A percentile compares a stretch with the other conserved stretches of the same genome.
Conservation (phyloP, 441 rosid genomes). For the Erysimum cheiri region DNA sequence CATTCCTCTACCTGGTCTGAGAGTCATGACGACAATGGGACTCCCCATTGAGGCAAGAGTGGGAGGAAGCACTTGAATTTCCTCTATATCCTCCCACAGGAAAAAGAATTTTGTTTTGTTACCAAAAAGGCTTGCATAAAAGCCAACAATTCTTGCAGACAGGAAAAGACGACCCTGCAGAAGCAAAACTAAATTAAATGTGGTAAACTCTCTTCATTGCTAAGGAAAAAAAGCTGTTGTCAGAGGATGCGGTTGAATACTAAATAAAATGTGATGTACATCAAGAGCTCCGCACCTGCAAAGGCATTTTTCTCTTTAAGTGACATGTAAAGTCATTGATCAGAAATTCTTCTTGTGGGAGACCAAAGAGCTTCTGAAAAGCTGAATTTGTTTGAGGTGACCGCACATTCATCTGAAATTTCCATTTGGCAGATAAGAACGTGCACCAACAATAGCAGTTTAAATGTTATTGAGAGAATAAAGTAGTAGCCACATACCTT, state of each 20-base stretch:
- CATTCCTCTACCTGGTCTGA: slow-evolving; percentile 78
- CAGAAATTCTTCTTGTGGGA: slow-evolving; percentile 94
- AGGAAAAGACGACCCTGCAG: slow-evolving; percentile 92
- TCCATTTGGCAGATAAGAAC: slow-evolving; percentile 16
- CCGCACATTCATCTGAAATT: slow-evolving; percentile 76
- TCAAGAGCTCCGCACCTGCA: slow-evolving; percentile 64
- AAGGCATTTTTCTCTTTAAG: slow-evolving; percentile 89
- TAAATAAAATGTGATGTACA: slow-evolving; percentile 22
- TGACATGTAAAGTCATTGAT: slow-evolving; percentile 98
- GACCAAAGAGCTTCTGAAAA: slow-evolving; percentile 94
- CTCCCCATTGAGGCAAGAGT: slow-evolving; percentile 95
- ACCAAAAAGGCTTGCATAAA: slow-evolving; percentile 89
- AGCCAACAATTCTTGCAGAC: slow-evolving; percentile 92
- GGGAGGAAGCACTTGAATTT: slow-evolving; percentile 76
- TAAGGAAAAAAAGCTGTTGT: not conserved
- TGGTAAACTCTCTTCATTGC: slow-evolving; percentile 16
- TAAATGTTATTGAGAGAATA: slow-evolving; percentile 17
- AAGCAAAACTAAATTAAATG: slow-evolving; percentile 22
- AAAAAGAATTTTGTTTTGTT: slow-evolving; percentile 92
- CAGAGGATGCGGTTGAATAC: not conserved
- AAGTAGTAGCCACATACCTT: slow-evolving; percentile 60
- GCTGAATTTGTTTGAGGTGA: slow-evolving; percentile 98
- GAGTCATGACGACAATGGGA: slow-evolving; percentile 82
- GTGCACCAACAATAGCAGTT: slow-evolving; percentile 18
- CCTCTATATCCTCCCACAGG: slow-evolving; percentile 98